Evolutionary conservation across 1,139 yeast genomes (phyloP).

Genomic region (Saccharomyces hybrid): DNA sequence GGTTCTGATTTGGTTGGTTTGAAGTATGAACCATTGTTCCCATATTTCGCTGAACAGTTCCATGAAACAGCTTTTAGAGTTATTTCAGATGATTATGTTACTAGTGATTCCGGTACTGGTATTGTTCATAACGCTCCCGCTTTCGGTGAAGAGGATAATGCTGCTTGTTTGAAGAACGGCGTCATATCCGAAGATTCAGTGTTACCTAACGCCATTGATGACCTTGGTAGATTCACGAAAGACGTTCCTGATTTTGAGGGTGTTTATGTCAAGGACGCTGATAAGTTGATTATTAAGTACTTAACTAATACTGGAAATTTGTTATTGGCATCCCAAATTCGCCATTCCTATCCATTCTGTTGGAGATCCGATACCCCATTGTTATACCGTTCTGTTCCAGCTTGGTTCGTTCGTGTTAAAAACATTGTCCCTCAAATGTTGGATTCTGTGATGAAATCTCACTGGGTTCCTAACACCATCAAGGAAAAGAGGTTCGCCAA

Average conservation of each 20-base stretch:
- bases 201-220: slow-evolving; percentile 95
- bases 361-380: slow-evolving; percentile 99
- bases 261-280: slow-evolving; percentile 91
- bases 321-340: slow-evolving; percentile 70
- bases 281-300: slow-evolving; percentile 76
- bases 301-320: slow-evolving; percentile 73
- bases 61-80: slow-evolving; percentile 76
- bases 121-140: slow-evolving; percentile 98
- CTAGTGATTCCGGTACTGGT: slow-evolving; percentile 97
- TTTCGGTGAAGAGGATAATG: slow-evolving; percentile 98
- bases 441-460: slow-evolving; percentile 73
- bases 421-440: slow-evolving; percentile 86
- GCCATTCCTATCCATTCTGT: slow-evolving; percentile 98
- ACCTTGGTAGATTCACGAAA: slow-evolving; percentile 71
- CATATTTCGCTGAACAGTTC: slow-evolving; percentile 69
- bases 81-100: slow-evolving; percentile 73
- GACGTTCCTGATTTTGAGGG: slow-evolving; percentile 75
- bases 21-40: slow-evolving; percentile 75
- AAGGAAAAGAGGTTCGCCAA: slow-evolving; percentile 93
- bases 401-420: slow-evolving; percentile 93
- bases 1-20: slow-evolving; percentile 77
- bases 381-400: slow-evolving; percentile 91
- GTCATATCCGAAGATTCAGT: slow-evolving; percentile 57
- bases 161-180: slow-evolving; percentile 69
- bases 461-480: slow-evolving; percentile 89